Conservation (phyloP, 208 protist species). For the Trichomonas vaginalis region DNA sequence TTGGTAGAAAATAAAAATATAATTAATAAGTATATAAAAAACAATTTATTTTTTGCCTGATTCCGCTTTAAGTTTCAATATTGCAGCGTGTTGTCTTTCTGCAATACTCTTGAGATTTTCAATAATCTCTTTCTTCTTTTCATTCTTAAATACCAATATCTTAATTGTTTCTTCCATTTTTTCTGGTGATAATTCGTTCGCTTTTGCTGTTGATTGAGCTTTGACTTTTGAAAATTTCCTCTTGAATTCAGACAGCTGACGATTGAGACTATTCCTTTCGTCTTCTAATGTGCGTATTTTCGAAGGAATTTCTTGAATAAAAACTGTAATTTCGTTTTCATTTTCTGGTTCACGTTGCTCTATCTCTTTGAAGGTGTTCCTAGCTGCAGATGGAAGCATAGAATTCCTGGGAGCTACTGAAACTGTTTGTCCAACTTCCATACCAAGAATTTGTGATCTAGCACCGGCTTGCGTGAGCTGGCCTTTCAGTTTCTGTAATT, state of each 20-base stretch:
- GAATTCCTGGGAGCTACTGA: neutral
- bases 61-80: neutral
- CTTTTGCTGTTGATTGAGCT: neutral
- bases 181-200: neutral
- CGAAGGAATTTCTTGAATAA: neutral
- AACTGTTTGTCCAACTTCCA: neutral
- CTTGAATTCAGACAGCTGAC: neutral
- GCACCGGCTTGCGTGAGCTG: neutral
- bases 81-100: neutral
- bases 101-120: neutral
- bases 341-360: neutral
- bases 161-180: neutral
- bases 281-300: neutral
- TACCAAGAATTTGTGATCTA: neutral
- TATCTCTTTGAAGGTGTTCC: neutral
- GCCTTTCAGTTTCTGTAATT: neutral
- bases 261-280: neutral
- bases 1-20: too few species aligned
- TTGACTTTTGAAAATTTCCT: neutral
- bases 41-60: neutral
- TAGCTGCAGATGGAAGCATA: neutral
- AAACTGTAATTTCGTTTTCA: neutral
- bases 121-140: neutral
- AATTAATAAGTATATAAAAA: neutral
- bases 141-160: neutral